Evolutionary conservation across 768 basidiomycete genomes (phyloP).

Genomic region (Suillus subalutaceus): DNA sequence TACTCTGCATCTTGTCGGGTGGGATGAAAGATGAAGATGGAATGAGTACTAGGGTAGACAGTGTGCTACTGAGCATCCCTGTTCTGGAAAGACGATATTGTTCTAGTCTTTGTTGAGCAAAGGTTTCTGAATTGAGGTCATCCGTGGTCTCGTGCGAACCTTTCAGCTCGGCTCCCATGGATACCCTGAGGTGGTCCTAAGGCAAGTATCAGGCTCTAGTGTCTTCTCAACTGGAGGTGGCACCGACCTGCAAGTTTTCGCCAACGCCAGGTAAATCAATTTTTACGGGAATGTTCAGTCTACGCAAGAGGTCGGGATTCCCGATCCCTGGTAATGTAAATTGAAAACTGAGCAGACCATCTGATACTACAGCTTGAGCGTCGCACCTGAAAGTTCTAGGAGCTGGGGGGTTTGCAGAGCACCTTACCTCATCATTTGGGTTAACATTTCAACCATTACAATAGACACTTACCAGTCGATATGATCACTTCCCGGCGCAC

Average conservation of each 20-base stretch:
- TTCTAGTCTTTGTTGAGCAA: conserved; percentile 12
- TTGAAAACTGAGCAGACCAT: not conserved
- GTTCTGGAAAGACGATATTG: conserved; percentile 17
- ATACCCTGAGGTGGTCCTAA: conserved; percentile 19
- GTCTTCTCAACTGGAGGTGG: not conserved
- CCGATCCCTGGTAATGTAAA: conserved; percentile 16
- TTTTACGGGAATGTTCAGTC: conserved; percentile 26
- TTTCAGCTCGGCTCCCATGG: conserved; percentile 19
- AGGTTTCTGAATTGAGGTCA: conserved; percentile 17
- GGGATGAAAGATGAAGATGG: conserved; percentile 18
- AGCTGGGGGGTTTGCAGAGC: conserved; percentile 38
- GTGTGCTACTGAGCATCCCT: conserved; percentile 20
- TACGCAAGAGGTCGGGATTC: conserved; percentile 14
- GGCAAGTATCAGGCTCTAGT: not conserved
- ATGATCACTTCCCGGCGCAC: conserved; percentile 24
- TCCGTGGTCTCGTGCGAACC: conserved; percentile 16
- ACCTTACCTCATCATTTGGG: conserved; percentile 15
- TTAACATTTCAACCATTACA: not conserved
- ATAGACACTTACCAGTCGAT: conserved; percentile 17
- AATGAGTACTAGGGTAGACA: conserved; percentile 19
- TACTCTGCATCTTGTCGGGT: conserved; percentile 15
- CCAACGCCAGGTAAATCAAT: conserved; percentile 39
- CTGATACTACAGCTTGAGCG: not conserved
- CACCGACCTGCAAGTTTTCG: conserved; percentile 36
- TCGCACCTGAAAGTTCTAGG: conserved; percentile 34